Base-by-base conservation (phyloP, 1,284 basidiomycete species). In the Polyporus tsugae region DNA sequence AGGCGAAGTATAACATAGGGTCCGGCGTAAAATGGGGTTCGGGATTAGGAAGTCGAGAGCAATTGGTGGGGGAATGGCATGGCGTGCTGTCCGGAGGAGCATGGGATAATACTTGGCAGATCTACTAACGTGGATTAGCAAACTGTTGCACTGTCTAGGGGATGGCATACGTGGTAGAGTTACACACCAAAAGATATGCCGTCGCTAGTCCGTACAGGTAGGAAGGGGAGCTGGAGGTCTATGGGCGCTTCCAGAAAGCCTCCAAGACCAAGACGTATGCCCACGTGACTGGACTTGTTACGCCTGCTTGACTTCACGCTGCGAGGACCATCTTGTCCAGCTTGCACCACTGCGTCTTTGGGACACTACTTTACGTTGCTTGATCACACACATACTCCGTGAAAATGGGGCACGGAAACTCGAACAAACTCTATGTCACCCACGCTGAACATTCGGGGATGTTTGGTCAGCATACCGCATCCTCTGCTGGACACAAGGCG, bases 371-470 rank as follows among this genome's bases (percentile, higher is more conserved):
- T 61, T 4, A 17, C 35, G 22, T 41, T 25, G 17, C 52, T 60
- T 7, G 25, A 42, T 17, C 33, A 9, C 52, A 41, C 33, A 15
- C 19, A 60, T 9, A 3, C 7, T 38, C 36, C 42, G 4, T 7
- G 69, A 82, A 68, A 66, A 93, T 94, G 93, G 93, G 93, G 29
- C 93, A 95, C 82, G 93, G 93, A 78, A 94, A 93, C 77, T 92
- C 90, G 38, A 87, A 94, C 84, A 95, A 95, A 78, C 81, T 95
- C 7, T 95, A 95, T 76, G 93, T 95, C 76, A 95, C 93, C 6
- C 94, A 95, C 78, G 89, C 91, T 38, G 93, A 95, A 77, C 93
- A 95, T 77, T 84, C 91, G 22, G 94, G 93, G 44, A 82, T 87
- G 62, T 86, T 92, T 78, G 93, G 93, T 29, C 89, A 90, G 57